Conservation (phyloP, 352 stramenopile genomes). For the Pseudoperonospora humuli region DNA sequence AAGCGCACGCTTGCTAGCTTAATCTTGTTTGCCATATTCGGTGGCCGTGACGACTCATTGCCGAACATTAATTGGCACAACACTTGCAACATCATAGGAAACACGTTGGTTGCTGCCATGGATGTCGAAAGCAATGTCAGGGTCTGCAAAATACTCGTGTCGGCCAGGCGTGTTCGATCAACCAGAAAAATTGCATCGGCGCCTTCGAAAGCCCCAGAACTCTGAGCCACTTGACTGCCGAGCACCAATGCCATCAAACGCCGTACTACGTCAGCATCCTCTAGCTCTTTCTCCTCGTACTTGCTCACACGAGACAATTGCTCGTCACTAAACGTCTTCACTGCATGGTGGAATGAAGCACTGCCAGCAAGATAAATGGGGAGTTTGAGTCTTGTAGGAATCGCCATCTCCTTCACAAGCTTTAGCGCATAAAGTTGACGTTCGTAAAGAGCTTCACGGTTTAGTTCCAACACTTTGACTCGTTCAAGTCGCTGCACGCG, state of each 20-base stretch:
- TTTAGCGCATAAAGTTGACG: slow-evolving; percentile 48
- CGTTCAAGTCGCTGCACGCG: slow-evolving; percentile 48
- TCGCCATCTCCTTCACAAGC: slow-evolving; percentile 49
- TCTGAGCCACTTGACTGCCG: slow-evolving; percentile 48
- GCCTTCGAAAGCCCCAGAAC: slow-evolving; percentile 27
- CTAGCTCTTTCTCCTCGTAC: slow-evolving; percentile 42
- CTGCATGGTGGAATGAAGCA: slow-evolving; percentile 53
- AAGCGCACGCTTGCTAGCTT: slow-evolving; percentile 50
- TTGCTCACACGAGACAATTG: slow-evolving; percentile 54
- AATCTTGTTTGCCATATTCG: slow-evolving; percentile 50
- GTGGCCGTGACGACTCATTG: slow-evolving; percentile 33
- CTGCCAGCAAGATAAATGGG: slow-evolving; percentile 47
- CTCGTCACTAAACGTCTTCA: slow-evolving; percentile 66
- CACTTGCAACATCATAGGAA: slow-evolving; percentile 60
- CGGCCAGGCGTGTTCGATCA: slow-evolving; percentile 43
- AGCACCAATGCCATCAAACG: slow-evolving; percentile 49
- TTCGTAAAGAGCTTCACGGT: slow-evolving; percentile 46
- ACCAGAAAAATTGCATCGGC: slow-evolving; percentile 31
- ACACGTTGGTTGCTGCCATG: slow-evolving; percentile 42
- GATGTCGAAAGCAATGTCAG: slow-evolving; percentile 40
- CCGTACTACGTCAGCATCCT: slow-evolving; percentile 29
- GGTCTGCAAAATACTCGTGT: slow-evolving; percentile 53
- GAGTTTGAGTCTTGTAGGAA: slow-evolving; percentile 30
- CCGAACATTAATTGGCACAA: slow-evolving; percentile 76
- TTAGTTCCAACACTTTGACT: slow-evolving; percentile 32